Evolutionary conservation across 2,329 filamentous ascomycete species (phyloP).

Genomic region (Akanthomyces muscarius): DNA sequence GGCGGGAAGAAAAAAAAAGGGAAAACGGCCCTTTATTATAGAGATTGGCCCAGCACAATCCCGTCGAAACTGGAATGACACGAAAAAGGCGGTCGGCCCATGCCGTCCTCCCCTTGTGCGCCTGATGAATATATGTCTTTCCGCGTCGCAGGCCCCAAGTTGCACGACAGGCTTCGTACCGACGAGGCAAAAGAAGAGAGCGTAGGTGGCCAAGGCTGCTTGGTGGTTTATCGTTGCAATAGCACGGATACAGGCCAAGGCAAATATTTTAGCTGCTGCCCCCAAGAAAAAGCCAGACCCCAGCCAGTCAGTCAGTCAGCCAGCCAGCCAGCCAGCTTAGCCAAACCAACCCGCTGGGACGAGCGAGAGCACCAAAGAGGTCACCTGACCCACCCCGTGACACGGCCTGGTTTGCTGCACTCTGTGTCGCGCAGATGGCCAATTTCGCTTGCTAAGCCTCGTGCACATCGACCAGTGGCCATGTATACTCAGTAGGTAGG

Average conservation of each 20-base stretch:
- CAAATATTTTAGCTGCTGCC: too few relatives aligned
- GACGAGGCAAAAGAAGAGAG: too few relatives aligned
- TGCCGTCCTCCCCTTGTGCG: neutral
- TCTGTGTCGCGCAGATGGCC: neutral
- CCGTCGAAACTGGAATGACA: neutral
- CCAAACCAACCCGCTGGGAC: neutral
- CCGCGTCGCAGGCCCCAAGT: too few relatives aligned
- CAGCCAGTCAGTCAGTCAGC: neutral
- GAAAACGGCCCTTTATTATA: neutral
- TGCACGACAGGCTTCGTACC: too few relatives aligned
- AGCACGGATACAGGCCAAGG: too few relatives aligned
- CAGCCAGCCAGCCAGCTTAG: neutral
- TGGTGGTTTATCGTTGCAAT: too few relatives aligned
- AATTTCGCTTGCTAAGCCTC: neutral
- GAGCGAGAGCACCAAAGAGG: neutral
- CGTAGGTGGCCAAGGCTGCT: too few relatives aligned
- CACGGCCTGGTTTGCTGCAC: neutral
- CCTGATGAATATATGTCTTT: neutral
- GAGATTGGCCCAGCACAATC: neutral
- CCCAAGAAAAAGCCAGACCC: neutral
- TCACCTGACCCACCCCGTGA: slow-evolving; percentile 1
- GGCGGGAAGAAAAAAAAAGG: neutral
- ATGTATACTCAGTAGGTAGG: neutral
- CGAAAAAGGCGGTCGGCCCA: neutral
- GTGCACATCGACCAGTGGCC: too few relatives aligned